phyloP scores from a whole-genome alignment of 106 monocot species.

The Dendrobium huoshanense region DNA sequence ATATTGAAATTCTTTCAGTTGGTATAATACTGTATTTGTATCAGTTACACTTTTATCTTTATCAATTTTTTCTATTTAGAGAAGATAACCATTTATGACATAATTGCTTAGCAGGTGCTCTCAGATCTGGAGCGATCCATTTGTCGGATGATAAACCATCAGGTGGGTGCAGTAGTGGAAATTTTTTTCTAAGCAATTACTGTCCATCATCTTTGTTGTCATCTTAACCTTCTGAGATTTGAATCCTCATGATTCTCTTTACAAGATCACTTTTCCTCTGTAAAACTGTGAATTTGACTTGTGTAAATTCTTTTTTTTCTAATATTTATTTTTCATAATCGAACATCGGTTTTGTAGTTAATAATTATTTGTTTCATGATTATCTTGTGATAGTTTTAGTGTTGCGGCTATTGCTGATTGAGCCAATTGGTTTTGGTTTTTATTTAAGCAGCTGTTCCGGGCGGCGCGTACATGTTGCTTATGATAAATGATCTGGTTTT shows the following conservation, averaged over 20 bases:
- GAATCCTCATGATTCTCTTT: background rate
- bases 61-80: background rate
- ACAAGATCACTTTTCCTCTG: background rate
- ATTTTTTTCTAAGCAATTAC: background rate
- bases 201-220: background rate
- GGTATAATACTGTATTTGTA: background rate
- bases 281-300: background rate
- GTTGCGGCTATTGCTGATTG: too few species aligned
- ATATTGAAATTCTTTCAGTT: background rate
- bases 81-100: background rate
- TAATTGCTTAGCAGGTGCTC: constrained; percentile 51
- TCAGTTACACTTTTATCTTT: background rate
- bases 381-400: background rate
- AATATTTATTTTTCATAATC: background rate
- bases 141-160: constrained; percentile 84
- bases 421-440: too few species aligned
- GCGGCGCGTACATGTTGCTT: too few species aligned
- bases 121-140: constrained; percentile 95
- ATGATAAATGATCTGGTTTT: too few species aligned
- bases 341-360: background rate
- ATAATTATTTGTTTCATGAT: background rate
- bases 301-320: background rate
- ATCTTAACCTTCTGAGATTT: background rate
- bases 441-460: too few species aligned
- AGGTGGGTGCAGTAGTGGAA: constrained; percentile 32